phyloP scores from a whole-genome alignment of 2,329 filamentous ascomycete species.

The Ascochyta lentis region DNA sequence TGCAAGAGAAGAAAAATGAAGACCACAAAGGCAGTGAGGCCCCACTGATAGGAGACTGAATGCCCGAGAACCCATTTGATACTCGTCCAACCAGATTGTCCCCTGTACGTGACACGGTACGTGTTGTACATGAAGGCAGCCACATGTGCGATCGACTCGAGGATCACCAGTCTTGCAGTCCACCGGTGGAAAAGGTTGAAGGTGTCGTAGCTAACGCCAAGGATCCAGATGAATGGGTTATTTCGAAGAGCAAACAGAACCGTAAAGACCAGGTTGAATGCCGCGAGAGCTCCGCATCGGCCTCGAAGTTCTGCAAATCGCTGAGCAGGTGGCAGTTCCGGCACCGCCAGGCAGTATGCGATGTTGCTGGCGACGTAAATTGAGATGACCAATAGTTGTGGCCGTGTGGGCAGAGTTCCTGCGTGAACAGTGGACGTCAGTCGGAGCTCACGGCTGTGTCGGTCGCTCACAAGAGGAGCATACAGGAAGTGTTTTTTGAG shows the following conservation, averaged over 20 bases:
- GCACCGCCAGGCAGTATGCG: slow-evolving; percentile 49
- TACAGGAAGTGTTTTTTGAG: slow-evolving; percentile 51
- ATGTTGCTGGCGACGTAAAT: slow-evolving; percentile 51
- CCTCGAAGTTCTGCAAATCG: slow-evolving; percentile 63
- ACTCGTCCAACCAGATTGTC: slow-evolving; percentile 46
- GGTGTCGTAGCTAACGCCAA: slow-evolving; percentile 76
- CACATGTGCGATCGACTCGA: slow-evolving; percentile 70
- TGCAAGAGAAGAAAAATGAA: slow-evolving; percentile 68
- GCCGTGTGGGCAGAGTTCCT: slow-evolving; percentile 50
- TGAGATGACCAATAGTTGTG: slow-evolving; percentile 51
- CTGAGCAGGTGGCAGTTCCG: slow-evolving; percentile 77
- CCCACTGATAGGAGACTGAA: slow-evolving; percentile 61
- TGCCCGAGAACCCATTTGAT: slow-evolving; percentile 35
- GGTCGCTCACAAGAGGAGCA: slow-evolving; percentile 48
- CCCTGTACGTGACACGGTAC: slow-evolving; percentile 53
- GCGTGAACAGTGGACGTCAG: slow-evolving; percentile 50
- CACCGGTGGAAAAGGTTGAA: slow-evolving; percentile 80
- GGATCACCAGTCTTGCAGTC: slow-evolving; percentile 74
- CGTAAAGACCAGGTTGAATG: slow-evolving; percentile 77
- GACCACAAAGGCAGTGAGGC: slow-evolving; percentile 65
- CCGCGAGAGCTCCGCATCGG: slow-evolving; percentile 71
- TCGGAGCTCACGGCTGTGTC: slow-evolving; percentile 49
- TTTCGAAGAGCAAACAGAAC: slow-evolving; percentile 75
- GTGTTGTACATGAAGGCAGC: slow-evolving; percentile 61
- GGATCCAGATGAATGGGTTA: slow-evolving; percentile 73